A percentile compares a stretch with the other conserved stretches of the same genome.
These are phyloP conservation scores for Carallia pectinifolia DNA, from an alignment of 345 rosid species.

Conservation along the genomic window DNA sequence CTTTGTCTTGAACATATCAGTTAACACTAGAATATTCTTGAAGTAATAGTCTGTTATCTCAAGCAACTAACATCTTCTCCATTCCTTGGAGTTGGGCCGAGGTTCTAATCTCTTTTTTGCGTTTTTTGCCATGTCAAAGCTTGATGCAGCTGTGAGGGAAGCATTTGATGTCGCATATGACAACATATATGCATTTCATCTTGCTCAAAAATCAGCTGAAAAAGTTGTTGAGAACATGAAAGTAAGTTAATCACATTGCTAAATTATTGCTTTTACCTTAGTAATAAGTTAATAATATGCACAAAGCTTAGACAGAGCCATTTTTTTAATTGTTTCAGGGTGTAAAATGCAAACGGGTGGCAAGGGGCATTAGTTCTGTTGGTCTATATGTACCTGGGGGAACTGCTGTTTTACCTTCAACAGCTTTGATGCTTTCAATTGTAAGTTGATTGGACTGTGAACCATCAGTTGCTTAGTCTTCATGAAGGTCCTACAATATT, in stretches of 20 bases:
- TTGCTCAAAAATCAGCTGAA: constrained; percentile 71
- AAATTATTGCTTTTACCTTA: constrained; percentile 15
- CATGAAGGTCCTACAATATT: not conserved
- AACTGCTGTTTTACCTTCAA: constrained; percentile 91
- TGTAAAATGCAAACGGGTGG: constrained; percentile 82
- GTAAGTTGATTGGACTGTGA: constrained; percentile 43
- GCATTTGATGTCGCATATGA: constrained; percentile 91
- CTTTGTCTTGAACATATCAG: not conserved
- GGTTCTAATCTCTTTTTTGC: not conserved
- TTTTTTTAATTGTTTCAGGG: constrained; percentile 45
- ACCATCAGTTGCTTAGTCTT: constrained; percentile 3
- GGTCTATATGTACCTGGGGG: constrained; percentile 98
- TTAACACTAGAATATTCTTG: not conserved
- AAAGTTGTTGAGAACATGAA: constrained; percentile 71
- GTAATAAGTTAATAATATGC: not conserved
- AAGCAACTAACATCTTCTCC: not conserved
- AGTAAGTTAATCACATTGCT: constrained; percentile 40
- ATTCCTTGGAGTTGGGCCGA: not conserved
- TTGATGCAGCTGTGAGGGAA: constrained; percentile 53
- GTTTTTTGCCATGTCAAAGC: constrained; percentile 37
- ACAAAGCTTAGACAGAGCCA: not conserved
- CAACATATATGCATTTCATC: constrained; percentile 83
- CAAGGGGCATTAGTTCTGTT: constrained; percentile 82
- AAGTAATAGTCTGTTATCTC: not conserved
- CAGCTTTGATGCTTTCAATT: constrained; percentile 88